Evolutionary conservation across 78 protist genomes (phyloP).

Genomic region (Pelomyxa schiedti): DNA sequence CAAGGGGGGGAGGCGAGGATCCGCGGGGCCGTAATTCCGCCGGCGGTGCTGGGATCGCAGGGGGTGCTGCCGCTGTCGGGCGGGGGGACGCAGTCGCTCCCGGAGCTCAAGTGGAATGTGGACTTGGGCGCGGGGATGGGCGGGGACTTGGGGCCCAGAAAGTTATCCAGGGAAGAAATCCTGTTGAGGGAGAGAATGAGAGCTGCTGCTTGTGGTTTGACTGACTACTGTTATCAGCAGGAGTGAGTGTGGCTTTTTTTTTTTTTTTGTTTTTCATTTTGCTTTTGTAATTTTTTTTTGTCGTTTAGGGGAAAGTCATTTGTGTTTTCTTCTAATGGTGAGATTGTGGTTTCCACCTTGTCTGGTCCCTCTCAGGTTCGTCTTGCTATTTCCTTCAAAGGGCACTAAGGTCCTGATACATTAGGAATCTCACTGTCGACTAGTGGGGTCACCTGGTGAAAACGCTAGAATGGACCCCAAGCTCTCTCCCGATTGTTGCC

Average conservation of each 20-base stretch:
- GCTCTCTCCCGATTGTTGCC: slow-evolving; percentile 15
- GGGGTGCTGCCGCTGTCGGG: too few relatives aligned
- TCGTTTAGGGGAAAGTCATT: background rate
- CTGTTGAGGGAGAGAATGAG: slow-evolving; percentile 36
- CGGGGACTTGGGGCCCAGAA: too few relatives aligned
- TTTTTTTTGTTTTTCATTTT: background rate
- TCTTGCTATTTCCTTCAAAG: background rate
- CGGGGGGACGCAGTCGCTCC: too few relatives aligned
- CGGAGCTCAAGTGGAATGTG: too few relatives aligned
- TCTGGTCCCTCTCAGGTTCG: slow-evolving; percentile 8
- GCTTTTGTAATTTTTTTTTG: background rate
- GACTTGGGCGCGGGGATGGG: too few relatives aligned
- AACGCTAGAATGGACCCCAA: slow-evolving; percentile 2
- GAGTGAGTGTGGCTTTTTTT: background rate
- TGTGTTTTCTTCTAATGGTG: background rate
- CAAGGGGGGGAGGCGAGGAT: too few relatives aligned
- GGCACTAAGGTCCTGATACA: background rate
- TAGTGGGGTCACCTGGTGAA: too few relatives aligned
- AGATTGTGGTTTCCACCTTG: slow-evolving; percentile 9
- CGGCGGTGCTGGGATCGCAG: too few relatives aligned
- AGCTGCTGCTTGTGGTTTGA: slow-evolving; percentile 15
- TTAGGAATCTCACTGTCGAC: too few relatives aligned
- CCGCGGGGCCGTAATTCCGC: too few relatives aligned
- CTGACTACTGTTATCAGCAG: slow-evolving; percentile 6
- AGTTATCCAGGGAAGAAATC: slow-evolving; percentile 21